Evolutionary conservation across 2,329 filamentous ascomycete genomes (phyloP).

Genomic region (Curvularia hawaiiensis): DNA sequence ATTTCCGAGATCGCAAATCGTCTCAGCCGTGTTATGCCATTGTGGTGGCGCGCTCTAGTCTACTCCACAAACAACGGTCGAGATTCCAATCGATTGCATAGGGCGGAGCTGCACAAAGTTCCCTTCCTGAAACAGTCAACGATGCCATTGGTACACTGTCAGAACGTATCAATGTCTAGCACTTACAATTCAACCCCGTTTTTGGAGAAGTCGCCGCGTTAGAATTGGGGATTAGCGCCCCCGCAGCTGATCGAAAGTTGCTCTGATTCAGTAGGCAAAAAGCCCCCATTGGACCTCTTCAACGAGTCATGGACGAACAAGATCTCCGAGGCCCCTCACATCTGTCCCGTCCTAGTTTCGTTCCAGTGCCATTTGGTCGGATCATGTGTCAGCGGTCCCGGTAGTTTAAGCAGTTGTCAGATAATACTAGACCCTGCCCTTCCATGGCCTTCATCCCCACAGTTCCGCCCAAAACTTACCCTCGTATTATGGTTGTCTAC

Average conservation of each 20-base stretch:
- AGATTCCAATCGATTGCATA: background rate
- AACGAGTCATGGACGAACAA: constrained; percentile 16
- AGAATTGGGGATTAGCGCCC: background rate
- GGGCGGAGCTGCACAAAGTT: background rate
- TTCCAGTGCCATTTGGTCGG: background rate
- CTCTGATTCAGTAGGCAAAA: constrained; percentile 8
- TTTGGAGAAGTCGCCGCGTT: background rate
- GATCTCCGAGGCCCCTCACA: constrained; percentile 1
- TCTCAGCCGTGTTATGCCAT: background rate
- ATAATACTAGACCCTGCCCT: background rate
- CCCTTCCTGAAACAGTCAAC: background rate
- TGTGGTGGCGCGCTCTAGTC: background rate
- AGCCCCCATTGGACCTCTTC: constrained; percentile 2
- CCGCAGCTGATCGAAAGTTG: background rate
- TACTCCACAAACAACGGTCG: background rate
- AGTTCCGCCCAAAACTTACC: background rate
- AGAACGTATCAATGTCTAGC: background rate
- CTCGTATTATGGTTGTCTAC: background rate
- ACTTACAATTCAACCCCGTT: background rate
- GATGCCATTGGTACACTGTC: background rate
- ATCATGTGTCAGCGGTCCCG: constrained; percentile 3
- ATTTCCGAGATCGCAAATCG: background rate
- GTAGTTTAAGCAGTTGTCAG: background rate
- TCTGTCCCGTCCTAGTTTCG: background rate
- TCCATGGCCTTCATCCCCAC: background rate